phyloP scores from a whole-genome alignment of 1,284 basidiomycete species.

The Flammula alnicola region DNA sequence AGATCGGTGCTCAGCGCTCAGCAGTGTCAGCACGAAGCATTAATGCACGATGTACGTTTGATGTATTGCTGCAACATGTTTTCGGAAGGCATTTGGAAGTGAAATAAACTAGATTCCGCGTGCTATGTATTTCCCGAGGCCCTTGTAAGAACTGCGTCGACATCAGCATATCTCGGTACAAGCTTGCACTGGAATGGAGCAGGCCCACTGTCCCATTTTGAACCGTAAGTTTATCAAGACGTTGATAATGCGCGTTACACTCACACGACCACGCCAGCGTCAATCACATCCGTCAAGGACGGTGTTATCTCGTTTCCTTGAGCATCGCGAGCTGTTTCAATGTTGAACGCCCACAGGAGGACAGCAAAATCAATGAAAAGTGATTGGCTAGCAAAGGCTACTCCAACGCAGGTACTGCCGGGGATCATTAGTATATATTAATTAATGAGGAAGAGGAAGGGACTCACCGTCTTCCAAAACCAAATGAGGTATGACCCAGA shows the following conservation, averaged over 20 bases:
- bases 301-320: conserved; percentile 22
- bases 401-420: conserved; percentile 28
- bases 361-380: conserved; percentile 42
- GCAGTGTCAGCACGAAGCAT: too few relatives aligned
- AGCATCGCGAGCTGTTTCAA: conserved; percentile 31
- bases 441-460: not conserved
- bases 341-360: conserved; percentile 39
- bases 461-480: conserved; percentile 13
- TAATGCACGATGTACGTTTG: too few relatives aligned
- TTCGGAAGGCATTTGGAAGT: too few relatives aligned
- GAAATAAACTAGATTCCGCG: too few relatives aligned
- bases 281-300: not conserved
- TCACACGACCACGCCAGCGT: conserved; percentile 3
- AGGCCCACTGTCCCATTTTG: not conserved
- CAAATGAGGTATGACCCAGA: conserved; percentile 24
- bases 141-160: not conserved
- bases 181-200: conserved; percentile 7
- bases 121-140: too few relatives aligned
- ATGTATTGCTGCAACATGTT: too few relatives aligned
- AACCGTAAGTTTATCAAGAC: not conserved
- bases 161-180: conserved; percentile 1
- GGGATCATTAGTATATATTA: conserved; percentile 7
- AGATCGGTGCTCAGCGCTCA: too few relatives aligned
- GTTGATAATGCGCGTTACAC: too few relatives aligned
- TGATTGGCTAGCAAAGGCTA: conserved; percentile 20